Base-by-base conservation (phyloP, 306 rosid species). In the Trichosanthes truncata region DNA sequence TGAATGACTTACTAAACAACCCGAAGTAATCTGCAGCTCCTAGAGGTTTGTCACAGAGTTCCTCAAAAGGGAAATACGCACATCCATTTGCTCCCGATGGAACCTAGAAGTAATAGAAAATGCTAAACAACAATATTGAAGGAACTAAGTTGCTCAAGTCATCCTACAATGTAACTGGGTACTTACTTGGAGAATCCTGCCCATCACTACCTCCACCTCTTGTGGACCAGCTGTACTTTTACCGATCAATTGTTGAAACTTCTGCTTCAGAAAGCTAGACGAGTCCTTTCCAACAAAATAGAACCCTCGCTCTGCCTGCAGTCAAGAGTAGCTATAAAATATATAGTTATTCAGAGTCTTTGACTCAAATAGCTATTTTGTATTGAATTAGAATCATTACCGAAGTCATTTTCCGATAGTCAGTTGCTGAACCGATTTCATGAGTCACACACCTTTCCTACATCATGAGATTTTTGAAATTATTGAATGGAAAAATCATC, bases 1-100 rank as follows among this genome's bases (percentile, higher is more conserved):
- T 12, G 21, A 26, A 61, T 21, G 41, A 80, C 98, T 89, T 87
- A 95, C 98, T 92, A 87, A 86, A 95, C 86, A 95, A 85, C 82
- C 98, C 98, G 77, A 92, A 89, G 87, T 95, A 95, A 81, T 95
- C 98, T 41, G 98, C 98, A 61, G 98, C 96, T 51, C 97, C 98
- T 72, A 95, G 88, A 59, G 98, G 98, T 59, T 81, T 87, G 80
- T 95, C 95, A 63, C 98, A 95, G 63, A 95, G 98, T 62, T 92
- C 97, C 82, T 95, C 93, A 49, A 95, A 92, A 57, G 91, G 57
- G 85, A 95, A 95, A 83, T 86, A 91, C 26, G 97, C 97, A 69
- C 94, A 89, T 86, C 98, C 97, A 69, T 91, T 88, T 62, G 97
- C 97, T 86, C 93, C 97, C 45, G 89, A 67, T 21, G 93, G 93